phyloP scores from a whole-genome alignment of 2,329 filamentous ascomycete species.

The Emergomyces orientalis region DNA sequence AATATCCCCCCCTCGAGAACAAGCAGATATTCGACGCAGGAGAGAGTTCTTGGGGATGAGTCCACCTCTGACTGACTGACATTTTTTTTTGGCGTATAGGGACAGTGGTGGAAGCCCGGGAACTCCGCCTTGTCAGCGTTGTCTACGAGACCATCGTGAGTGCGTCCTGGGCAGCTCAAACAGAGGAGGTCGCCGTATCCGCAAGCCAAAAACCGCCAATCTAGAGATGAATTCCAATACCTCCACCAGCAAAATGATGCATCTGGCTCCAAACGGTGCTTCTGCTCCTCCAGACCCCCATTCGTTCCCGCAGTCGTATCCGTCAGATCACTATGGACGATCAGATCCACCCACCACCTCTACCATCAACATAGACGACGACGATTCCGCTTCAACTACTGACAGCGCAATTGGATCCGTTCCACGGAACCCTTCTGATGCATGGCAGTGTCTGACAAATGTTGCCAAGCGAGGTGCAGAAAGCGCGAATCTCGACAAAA shows the following conservation, averaged over 20 bases:
- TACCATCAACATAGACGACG: constrained; percentile 27
- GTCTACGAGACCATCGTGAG: constrained; percentile 48
- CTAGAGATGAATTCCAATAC: constrained; percentile 23
- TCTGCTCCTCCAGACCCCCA: constrained; percentile 23
- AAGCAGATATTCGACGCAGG: background rate
- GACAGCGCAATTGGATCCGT: constrained; percentile 34
- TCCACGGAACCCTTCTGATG: constrained; percentile 40
- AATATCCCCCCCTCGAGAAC: background rate
- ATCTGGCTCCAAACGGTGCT: constrained; percentile 20
- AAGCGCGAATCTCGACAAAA: constrained; percentile 18
- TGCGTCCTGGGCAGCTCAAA: constrained; percentile 52
- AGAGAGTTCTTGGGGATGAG: background rate
- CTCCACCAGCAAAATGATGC: constrained; percentile 22
- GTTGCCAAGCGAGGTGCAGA: constrained; percentile 34
- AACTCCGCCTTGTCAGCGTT: constrained; percentile 48
- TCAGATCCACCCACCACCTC: constrained; percentile 25
- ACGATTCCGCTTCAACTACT: constrained; percentile 30
- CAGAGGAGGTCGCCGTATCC: constrained; percentile 49
- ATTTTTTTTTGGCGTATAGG: constrained; percentile 18
- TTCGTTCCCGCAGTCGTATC: constrained; percentile 24
- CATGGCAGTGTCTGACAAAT: constrained; percentile 40
- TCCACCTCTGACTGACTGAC: constrained; percentile 8
- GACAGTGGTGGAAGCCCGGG: constrained; percentile 41
- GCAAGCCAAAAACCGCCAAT: constrained; percentile 42
- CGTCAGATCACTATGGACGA: constrained; percentile 27